These are phyloP conservation scores for Arthrobotrys sinensis DNA, from an alignment of 2,329 filamentous ascomycete genomes.

Conservation along the genomic window DNA sequence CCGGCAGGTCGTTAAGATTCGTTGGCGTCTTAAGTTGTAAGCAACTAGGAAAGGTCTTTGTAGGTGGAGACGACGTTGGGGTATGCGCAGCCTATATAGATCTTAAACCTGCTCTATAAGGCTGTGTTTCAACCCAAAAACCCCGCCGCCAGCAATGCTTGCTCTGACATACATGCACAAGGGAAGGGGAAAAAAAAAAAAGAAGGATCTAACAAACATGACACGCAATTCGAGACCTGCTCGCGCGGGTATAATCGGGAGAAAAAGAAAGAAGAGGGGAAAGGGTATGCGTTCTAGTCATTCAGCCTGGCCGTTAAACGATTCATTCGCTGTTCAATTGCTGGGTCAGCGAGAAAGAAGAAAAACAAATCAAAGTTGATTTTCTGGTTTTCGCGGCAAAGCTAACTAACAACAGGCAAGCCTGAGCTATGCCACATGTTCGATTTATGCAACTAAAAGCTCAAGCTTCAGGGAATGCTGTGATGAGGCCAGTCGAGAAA, in stretches of 20 bases:
- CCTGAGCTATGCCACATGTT: conserved; percentile 36
- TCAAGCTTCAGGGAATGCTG: neutral
- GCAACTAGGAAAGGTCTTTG: conserved; percentile 49
- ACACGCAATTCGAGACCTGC: conserved; percentile 57
- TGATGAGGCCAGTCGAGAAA: conserved; percentile 21
- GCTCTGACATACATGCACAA: conserved; percentile 17
- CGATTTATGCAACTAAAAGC: conserved; percentile 23
- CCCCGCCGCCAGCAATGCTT: conserved; percentile 43
- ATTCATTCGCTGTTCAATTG: conserved; percentile 52
- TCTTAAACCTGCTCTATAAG: conserved; percentile 55
- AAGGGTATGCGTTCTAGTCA: conserved; percentile 52
- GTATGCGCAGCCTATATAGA: conserved; percentile 54
- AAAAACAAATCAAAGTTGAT: conserved; percentile 34
- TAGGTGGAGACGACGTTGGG: conserved; percentile 46
- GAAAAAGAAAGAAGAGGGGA: conserved; percentile 37
- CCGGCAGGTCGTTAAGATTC: conserved; percentile 43
- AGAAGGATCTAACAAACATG: conserved; percentile 51
- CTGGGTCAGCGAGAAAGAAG: conserved; percentile 40
- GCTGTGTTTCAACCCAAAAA: conserved; percentile 54
- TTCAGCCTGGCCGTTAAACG: conserved; percentile 50
- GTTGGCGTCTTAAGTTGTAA: conserved; percentile 40
- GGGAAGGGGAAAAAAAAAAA: conserved; percentile 6
- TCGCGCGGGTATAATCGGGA: conserved; percentile 57
- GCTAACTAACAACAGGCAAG: conserved; percentile 15
- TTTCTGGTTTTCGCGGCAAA: conserved; percentile 42